These are phyloP conservation scores for Millerozyma miso DNA, from an alignment of 805 yeast genomes.

Conservation along the genomic window DNA sequence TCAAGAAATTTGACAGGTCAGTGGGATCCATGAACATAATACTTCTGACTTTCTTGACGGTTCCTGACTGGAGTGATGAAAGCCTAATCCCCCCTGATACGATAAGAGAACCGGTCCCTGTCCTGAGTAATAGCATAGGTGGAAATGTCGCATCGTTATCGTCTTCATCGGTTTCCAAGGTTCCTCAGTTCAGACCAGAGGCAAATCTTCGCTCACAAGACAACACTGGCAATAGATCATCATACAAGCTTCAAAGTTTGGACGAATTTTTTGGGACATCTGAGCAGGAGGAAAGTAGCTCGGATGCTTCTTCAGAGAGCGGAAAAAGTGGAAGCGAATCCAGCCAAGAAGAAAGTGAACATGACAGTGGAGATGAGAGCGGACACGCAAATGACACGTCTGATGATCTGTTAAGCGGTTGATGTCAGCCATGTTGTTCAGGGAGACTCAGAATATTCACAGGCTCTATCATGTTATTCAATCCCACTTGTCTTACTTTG, in stretches of 20 bases:
- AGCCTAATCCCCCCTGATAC: constrained; percentile 23
- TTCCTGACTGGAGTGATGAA: constrained; percentile 46
- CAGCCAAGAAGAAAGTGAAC: constrained; percentile 6
- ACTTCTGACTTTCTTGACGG: constrained; percentile 17
- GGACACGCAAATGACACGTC: constrained; percentile 3
- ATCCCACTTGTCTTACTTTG: too few relatives aligned
- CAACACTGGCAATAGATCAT: constrained; percentile 7
- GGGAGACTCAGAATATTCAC: too few relatives aligned
- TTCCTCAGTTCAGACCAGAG: neutral
- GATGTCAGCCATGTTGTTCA: too few relatives aligned
- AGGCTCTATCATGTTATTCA: too few relatives aligned
- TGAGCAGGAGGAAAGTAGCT: constrained; percentile 19
- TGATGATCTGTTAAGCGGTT: too few relatives aligned
- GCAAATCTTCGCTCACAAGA: constrained; percentile 11
- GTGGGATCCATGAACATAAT: constrained; percentile 8
- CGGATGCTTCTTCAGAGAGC: constrained; percentile 15
- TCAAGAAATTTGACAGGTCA: constrained; percentile 6
- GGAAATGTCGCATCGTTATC: constrained; percentile 12
- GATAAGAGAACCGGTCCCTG: constrained; percentile 22
- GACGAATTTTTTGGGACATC: constrained; percentile 72
- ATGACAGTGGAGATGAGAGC: constrained; percentile 3
- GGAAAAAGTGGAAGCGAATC: constrained; percentile 14
- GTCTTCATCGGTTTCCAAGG: constrained; percentile 7
- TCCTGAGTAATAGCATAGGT: constrained; percentile 12
- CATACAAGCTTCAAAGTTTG: constrained; percentile 57